Percentiles rank a stretch among this genome's conserved stretches.
phyloP scores from a whole-genome alignment of 495 filamentous ascomycete species.

The Eremomyces bilateralis region DNA sequence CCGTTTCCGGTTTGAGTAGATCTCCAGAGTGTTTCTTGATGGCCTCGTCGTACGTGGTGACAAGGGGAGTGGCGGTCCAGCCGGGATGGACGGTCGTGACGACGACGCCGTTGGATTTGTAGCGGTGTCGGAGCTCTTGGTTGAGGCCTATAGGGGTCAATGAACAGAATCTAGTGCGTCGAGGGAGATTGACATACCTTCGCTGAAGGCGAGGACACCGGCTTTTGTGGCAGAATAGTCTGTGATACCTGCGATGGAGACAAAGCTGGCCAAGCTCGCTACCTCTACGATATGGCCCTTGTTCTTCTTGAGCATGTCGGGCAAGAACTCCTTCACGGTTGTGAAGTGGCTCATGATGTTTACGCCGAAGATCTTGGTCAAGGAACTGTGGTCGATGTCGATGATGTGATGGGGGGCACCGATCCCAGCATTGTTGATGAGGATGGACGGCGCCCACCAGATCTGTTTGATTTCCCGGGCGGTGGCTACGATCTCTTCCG shows the following conservation, averaged over 20 bases:
- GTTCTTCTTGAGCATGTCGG: slow-evolving; percentile 33
- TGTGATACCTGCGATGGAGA: slow-evolving; percentile 25
- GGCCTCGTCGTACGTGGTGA: neutral
- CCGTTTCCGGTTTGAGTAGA: slow-evolving; percentile 9
- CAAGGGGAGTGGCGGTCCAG: slow-evolving; percentile 14
- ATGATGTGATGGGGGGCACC: slow-evolving; percentile 26
- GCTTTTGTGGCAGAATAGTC: slow-evolving; percentile 38
- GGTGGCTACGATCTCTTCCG: slow-evolving; percentile 21
- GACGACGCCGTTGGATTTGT: slow-evolving; percentile 16
- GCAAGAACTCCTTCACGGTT: slow-evolving; percentile 36
- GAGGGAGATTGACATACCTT: slow-evolving; percentile 9
- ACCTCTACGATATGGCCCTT: slow-evolving; percentile 38
- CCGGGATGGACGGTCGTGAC: slow-evolving; percentile 19
- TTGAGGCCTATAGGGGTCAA: slow-evolving; percentile 6
- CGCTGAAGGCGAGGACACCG: slow-evolving; percentile 32
- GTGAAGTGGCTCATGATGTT: slow-evolving; percentile 39
- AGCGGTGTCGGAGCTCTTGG: slow-evolving; percentile 16
- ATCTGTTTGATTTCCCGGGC: slow-evolving; percentile 25
- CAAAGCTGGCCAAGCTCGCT: slow-evolving; percentile 33
- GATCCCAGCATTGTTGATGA: slow-evolving; percentile 42
- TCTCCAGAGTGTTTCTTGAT: slow-evolving; percentile 7
- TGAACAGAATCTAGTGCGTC: neutral
- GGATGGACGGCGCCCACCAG: slow-evolving; percentile 29
- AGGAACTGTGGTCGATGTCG: slow-evolving; percentile 22
- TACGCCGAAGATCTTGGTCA: slow-evolving; percentile 32